Conservation (phyloP, 805 yeast species). For the Barnettozyma sp. region DNA sequence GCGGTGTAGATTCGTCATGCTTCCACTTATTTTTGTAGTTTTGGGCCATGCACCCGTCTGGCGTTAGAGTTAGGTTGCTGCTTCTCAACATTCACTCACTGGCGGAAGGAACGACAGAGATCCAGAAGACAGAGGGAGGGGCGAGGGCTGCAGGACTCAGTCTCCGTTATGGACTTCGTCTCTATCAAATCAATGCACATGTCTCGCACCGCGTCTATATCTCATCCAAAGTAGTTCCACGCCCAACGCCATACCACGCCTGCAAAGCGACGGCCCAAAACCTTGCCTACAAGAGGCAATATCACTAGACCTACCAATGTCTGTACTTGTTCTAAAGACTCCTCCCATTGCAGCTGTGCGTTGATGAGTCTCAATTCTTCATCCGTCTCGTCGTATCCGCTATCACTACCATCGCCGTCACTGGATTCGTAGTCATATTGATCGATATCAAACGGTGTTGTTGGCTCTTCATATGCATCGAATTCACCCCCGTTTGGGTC, state of each 20-base stretch:
- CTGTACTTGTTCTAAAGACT: constrained; percentile 51
- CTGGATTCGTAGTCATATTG: constrained; percentile 14
- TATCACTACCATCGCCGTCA: constrained; percentile 13
- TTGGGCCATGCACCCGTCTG: too few relatives aligned
- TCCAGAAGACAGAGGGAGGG: too few relatives aligned
- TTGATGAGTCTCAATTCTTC: constrained; percentile 27
- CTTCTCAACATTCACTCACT: too few relatives aligned
- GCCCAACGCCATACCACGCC: constrained; percentile 24
- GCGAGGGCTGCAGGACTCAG: too few relatives aligned
- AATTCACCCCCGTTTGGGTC: constrained; percentile 8
- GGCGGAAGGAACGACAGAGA: too few relatives aligned
- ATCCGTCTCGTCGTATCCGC: constrained; percentile 16
- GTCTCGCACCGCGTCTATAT: too few relatives aligned
- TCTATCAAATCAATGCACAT: too few relatives aligned
- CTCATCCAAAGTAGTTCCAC: constrained; percentile 16
- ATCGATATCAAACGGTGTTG: constrained; percentile 10
- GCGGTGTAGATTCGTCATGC: too few relatives aligned
- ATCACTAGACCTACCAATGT: constrained; percentile 53
- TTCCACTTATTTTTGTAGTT: too few relatives aligned
- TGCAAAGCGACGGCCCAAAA: constrained; percentile 57
- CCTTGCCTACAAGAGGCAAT: constrained; percentile 61
- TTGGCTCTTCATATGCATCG: constrained; percentile 8
- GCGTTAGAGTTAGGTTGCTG: too few relatives aligned
- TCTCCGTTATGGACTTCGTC: neutral
- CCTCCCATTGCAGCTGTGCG: constrained; percentile 72